Evolutionary conservation across 371 early-diverging fungal genomes (phyloP), one percentile per base, ranked within the genome.

Genomic region (Cokeromyces recurvatus): DNA sequence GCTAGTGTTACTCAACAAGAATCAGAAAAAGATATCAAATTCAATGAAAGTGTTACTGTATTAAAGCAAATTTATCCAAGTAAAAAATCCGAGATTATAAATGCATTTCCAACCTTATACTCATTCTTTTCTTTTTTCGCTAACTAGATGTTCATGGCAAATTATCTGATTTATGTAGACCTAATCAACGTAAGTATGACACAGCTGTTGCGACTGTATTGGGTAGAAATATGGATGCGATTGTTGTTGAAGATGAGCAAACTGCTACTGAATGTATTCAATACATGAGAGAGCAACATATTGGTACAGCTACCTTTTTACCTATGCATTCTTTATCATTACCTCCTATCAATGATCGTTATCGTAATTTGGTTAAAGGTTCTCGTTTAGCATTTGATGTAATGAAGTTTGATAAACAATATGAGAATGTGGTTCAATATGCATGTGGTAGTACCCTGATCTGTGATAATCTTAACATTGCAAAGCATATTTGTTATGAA

Each of bases 171-270:
- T 74, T 99, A 23, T 90, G 95, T 68, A 79, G 82, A 51, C 97
- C 99, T 2, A 92, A 82, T 11, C 94, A 97, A 64, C 75, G 93
- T 38, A 94, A 92, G 62, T 97, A 95, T 68, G 92, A 95, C 31
- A 62, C 75, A 0, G 92, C 97, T 2, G 78, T 97, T 2, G 82
- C 91, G 0, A 83, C 85, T 9, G 79, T 83, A 11, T 66, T 91
- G 11, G 90, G 89, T 8, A 79, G 85, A 34, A 82, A 87, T 51
- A 59, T 88, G 71, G 90, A 91, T 45, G 86, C 91, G 9, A 83
- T 91, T 49, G 80, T 90, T 0, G 90, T 91, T 3, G 89, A 89
- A 38, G 74, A 79, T 36, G 82, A 90, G 53, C 67, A 76, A 49
- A 87, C 86, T 0, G 91, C 90, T 7, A 79, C 86, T 22, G 90